These are phyloP conservation scores for Gracilaria vermiculophylla DNA, from an alignment of 23 red algal species.

Conservation along the genomic window DNA sequence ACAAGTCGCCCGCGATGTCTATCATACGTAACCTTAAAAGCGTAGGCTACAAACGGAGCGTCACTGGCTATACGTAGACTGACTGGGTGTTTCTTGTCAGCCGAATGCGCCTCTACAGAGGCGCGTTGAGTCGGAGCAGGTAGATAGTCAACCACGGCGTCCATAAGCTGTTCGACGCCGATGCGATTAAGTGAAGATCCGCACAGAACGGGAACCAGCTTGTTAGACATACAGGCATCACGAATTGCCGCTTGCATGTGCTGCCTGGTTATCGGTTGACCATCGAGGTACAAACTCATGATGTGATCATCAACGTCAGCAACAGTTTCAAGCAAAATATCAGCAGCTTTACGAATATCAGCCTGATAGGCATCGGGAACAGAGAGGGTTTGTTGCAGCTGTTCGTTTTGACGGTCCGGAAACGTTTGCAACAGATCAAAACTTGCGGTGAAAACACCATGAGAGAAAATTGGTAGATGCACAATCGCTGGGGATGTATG, in stretches of 20 bases:
- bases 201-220: constrained; percentile 83
- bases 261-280: constrained; percentile 12
- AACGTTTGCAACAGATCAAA: constrained; percentile 42
- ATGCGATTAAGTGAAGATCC: constrained; percentile 78
- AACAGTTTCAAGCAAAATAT: constrained; percentile 72
- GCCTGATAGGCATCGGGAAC: background rate
- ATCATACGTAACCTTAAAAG: constrained; percentile 92
- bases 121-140: constrained; percentile 55
- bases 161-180: constrained; percentile 83
- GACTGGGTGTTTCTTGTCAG: background rate
- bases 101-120: background rate
- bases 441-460: background rate
- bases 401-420: background rate
- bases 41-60: constrained; percentile 74
- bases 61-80: background rate
- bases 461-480: constrained; percentile 35
- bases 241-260: constrained; percentile 61
- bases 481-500: background rate
- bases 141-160: constrained; percentile 88
- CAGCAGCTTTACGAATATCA: constrained; percentile 42
- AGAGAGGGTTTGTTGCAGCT: background rate
- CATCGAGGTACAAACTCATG: constrained; percentile 63
- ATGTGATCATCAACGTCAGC: constrained; percentile 88
- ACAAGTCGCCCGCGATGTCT: constrained; percentile 86
- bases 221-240: constrained; percentile 43